phyloP scores from a whole-genome alignment of 345 rosid species.

The Draba incana region DNA sequence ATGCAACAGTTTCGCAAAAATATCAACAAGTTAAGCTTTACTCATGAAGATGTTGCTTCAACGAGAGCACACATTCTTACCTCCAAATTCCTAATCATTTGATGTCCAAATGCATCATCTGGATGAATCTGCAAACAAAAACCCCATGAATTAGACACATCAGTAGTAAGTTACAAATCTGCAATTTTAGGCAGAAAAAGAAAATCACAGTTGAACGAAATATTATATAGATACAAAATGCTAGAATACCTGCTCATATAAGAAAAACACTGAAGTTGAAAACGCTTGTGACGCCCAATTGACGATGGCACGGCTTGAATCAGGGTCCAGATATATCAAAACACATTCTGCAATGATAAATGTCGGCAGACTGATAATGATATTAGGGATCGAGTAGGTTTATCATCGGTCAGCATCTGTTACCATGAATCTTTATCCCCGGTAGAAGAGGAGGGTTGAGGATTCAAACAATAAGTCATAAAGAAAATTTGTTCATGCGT shows the following conservation, averaged over 20 bases:
- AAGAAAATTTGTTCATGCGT: slow-evolving; percentile 17
- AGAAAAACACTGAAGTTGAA: slow-evolving; percentile 80
- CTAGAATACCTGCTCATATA: slow-evolving; percentile 85
- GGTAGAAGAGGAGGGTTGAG: slow-evolving; percentile 4
- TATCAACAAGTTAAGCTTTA: slow-evolving; percentile 1
- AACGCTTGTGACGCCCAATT: slow-evolving; percentile 80
- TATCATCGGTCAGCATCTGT: slow-evolving; percentile 33
- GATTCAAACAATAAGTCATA: neutral
- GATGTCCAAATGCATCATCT: slow-evolving; percentile 97
- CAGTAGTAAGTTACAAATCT: slow-evolving; percentile 18
- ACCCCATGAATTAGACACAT: slow-evolving; percentile 23
- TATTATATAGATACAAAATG: slow-evolving; percentile 2
- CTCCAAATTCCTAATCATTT: slow-evolving; percentile 97
- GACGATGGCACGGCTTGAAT: slow-evolving; percentile 74
- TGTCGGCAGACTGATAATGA: slow-evolving; percentile 91
- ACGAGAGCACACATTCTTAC: slow-evolving; percentile 44
- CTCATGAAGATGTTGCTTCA: slow-evolving; percentile 10
- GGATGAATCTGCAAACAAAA: slow-evolving; percentile 77
- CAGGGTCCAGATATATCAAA: slow-evolving; percentile 94
- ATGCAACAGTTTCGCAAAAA: slow-evolving; percentile 18
- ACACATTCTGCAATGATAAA: slow-evolving; percentile 99
- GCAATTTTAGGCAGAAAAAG: slow-evolving; percentile 14
- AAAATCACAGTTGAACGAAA: slow-evolving; percentile 12
- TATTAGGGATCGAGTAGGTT: slow-evolving; percentile 53
- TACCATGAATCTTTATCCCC: neutral